Percentiles rank a stretch among this genome's conserved stretches.
These are phyloP conservation scores for Alternaria gansuensis DNA, from an alignment of 2,329 filamentous ascomycete species.

Conservation along the genomic window DNA sequence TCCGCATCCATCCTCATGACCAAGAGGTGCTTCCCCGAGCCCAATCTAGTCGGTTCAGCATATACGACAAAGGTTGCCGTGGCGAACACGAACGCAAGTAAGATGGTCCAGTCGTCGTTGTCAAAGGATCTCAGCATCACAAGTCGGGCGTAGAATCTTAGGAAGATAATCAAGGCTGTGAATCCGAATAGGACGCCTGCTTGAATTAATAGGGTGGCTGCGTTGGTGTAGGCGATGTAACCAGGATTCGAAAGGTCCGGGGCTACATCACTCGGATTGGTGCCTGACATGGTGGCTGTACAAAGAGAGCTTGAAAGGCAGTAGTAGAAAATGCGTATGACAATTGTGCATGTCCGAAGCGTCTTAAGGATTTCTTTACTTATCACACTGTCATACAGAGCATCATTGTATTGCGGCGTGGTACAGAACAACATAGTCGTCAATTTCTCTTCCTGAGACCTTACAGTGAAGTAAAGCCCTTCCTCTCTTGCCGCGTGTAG, in stretches of 20 bases:
- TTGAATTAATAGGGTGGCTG: conserved; percentile 52
- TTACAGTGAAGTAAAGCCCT: neutral
- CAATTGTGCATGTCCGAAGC: neutral
- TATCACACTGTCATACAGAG: neutral
- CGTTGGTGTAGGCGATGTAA: conserved; percentile 50
- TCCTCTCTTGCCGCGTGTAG: neutral
- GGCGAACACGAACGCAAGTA: conserved; percentile 45
- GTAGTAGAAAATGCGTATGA: neutral
- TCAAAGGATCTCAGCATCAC: conserved; percentile 60
- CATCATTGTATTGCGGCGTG: neutral
- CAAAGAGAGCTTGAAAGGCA: neutral
- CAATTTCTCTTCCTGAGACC: conserved; percentile 4
- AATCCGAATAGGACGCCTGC: conserved; percentile 52
- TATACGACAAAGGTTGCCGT: conserved; percentile 39
- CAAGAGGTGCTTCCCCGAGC: conserved; percentile 58
- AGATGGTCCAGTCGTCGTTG: conserved; percentile 61
- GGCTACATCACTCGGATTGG: neutral
- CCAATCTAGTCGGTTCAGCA: conserved; percentile 56
- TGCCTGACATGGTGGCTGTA: neutral
- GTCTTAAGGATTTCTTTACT: neutral
- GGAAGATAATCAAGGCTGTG: conserved; percentile 52
- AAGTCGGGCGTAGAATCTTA: conserved; percentile 59
- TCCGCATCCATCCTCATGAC: conserved; percentile 45
- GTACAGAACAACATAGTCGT: neutral
- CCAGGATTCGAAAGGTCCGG: conserved; percentile 1